These are phyloP conservation scores for Pythium phragmitis DNA, from an alignment of 352 stramenopile species.

Conservation along the genomic window DNA sequence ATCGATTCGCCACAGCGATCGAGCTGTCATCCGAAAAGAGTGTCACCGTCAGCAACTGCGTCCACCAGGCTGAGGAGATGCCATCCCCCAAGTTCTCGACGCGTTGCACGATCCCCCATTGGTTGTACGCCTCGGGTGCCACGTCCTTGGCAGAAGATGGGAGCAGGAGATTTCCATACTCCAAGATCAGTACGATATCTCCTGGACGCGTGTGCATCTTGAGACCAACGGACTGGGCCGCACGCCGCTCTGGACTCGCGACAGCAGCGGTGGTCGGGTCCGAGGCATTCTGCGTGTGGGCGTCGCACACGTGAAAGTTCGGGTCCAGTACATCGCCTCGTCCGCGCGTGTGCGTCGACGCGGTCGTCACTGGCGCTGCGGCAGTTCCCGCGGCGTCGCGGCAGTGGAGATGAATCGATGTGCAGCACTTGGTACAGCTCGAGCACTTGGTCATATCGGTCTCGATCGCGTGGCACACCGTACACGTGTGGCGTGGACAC, in stretches of 20 bases:
- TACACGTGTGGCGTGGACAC: conserved; percentile 63
- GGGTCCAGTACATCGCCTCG: conserved; percentile 17
- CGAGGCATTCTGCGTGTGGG: conserved; percentile 24
- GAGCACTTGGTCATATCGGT: conserved; percentile 48
- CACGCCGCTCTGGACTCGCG: conserved; percentile 9
- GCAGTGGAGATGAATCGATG: conserved; percentile 51
- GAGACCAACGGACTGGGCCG: conserved; percentile 24
- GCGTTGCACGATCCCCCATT: conserved; percentile 55
- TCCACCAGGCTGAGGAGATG: conserved; percentile 30
- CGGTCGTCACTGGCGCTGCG: neutral
- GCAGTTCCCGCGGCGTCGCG: conserved; percentile 6
- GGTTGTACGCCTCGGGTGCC: conserved; percentile 44
- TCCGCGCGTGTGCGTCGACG: neutral
- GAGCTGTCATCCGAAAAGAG: conserved; percentile 59
- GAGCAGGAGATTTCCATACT: conserved; percentile 63
- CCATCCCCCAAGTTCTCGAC: conserved; percentile 46
- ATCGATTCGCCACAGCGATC: conserved; percentile 53
- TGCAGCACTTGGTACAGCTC: conserved; percentile 56
- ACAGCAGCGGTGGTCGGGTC: conserved; percentile 5
- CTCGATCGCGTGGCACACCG: conserved; percentile 42
- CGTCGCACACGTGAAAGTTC: conserved; percentile 48
- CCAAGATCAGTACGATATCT: conserved; percentile 67
- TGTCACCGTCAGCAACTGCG: conserved; percentile 55
- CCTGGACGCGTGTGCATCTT: conserved; percentile 39
- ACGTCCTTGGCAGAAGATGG: conserved; percentile 34